Base-by-base conservation (phyloP, 345 rosid species). In the Moricandia arvensis region DNA sequence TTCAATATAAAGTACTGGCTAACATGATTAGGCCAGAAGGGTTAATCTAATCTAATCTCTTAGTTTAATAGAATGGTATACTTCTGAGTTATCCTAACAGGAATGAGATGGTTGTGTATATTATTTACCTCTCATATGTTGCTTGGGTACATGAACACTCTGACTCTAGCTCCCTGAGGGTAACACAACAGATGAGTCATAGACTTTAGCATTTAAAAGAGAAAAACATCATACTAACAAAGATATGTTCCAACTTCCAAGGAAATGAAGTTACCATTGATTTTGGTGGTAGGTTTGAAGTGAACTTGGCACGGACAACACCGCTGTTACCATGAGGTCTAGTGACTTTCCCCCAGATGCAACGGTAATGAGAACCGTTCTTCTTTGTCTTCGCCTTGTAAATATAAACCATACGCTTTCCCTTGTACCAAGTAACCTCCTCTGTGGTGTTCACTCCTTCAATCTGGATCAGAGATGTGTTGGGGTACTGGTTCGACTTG, bases 131-230 rank as follows among this genome's bases (percentile, higher is more conserved):
- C 4, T 6, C 54, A 93, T 21, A 90, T 93, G 61, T 90, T 90
- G 88, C 96, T 90, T 71, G 96, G 98, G 79, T 90, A 93, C 98
- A 93, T 89, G 86, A 93, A 90, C 53, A 93, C 98, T 71, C 98
- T 86, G 16, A 93, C 96, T 66, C 76, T 83, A 59, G 86, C 86
- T 72, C 95, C 98, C 98, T 93, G 85, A 27, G 17, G 49, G 24
- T 18, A 31, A 66, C 26, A 63, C n/a, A 38, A 62, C 10, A 1
- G 33, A 34, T 16, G 4, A 21, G 73, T 49, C 15, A 7, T 53
- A 55, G 37, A 26, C 6, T 4, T 45, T 62, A 91, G 0, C 5
- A n/a, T n/a, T 2, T 17, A 7, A 1, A n/a, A n/a, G n/a, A 1
- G n/a, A 17, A 21, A 33, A 3, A 7, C 41, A 66, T n/a, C n/a